These are phyloP conservation scores for Silene coronaria DNA, from an alignment of 179 eudicot species.

Conservation along the genomic window DNA sequence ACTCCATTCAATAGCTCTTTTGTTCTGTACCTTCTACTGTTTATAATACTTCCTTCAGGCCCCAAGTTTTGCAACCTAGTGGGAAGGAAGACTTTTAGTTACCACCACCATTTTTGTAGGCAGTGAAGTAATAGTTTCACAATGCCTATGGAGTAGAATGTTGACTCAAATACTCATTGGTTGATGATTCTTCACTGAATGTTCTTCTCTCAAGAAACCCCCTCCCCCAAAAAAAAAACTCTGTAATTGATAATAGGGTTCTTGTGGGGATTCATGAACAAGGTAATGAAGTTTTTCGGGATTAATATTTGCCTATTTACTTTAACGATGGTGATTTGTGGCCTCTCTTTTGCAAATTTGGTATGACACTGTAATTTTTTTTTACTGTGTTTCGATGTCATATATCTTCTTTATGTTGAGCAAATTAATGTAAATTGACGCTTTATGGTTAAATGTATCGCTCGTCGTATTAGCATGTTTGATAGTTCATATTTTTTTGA, in stretches of 20 bases:
- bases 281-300: too few species aligned
- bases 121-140: background rate
- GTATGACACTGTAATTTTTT: background rate
- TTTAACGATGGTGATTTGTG: background rate
- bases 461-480: background rate
- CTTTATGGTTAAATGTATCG: background rate
- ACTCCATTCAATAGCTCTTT: conserved; percentile 7
- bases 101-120: background rate
- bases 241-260: background rate
- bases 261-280: too few species aligned
- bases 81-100: background rate
- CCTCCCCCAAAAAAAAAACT: too few species aligned
- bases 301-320: background rate
- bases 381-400: conserved; percentile 3
- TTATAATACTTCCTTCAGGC: background rate
- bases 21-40: background rate
- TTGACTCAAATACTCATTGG: background rate
- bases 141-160: background rate
- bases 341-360: background rate
- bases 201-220: too few species aligned
- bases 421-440: background rate
- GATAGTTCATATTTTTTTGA: background rate
- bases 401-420: background rate
- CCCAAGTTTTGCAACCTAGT: conserved; percentile 2
- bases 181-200: background rate